Evolutionary conservation across 2,329 filamentous ascomycete species (phyloP).

Genomic region (Fusarium sp.): DNA sequence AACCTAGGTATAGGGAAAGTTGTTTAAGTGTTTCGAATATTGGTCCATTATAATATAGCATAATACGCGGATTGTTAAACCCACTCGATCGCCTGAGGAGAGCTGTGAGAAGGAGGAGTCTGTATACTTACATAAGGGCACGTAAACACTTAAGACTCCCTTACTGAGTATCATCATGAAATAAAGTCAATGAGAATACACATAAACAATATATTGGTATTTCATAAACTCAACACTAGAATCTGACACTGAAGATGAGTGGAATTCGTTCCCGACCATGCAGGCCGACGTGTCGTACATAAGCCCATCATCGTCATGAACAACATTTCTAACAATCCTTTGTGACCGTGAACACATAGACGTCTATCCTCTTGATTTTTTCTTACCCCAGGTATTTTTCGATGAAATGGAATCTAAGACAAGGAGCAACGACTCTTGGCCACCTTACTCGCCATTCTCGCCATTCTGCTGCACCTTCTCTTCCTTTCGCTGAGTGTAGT

Average conservation of each 20-base stretch:
- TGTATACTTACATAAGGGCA: no score
- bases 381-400: constrained; percentile 1
- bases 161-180: no score
- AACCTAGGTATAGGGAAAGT: no score
- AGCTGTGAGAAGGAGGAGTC: background rate
- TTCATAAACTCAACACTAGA: constrained; percentile 19
- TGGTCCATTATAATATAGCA: background rate
- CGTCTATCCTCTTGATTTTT: constrained; percentile 17
- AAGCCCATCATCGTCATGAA: constrained; percentile 29
- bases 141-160: background rate
- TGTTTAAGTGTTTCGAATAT: no score
- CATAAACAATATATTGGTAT: constrained; percentile 17
- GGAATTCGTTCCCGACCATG: constrained; percentile 29
- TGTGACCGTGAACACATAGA: constrained; percentile 13
- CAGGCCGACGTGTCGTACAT: constrained; percentile 18
- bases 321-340: constrained; percentile 24
- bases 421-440: background rate
- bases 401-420: background rate
- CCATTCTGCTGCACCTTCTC: constrained; percentile 5
- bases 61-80: no score
- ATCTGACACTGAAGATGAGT: constrained; percentile 24
- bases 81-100: background rate
- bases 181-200: no score
- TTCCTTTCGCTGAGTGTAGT: constrained; percentile 43
- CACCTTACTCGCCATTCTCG: constrained; percentile 27